Conservation (phyloP, 805 yeast genomes). For the Pichia nakasei region DNA sequence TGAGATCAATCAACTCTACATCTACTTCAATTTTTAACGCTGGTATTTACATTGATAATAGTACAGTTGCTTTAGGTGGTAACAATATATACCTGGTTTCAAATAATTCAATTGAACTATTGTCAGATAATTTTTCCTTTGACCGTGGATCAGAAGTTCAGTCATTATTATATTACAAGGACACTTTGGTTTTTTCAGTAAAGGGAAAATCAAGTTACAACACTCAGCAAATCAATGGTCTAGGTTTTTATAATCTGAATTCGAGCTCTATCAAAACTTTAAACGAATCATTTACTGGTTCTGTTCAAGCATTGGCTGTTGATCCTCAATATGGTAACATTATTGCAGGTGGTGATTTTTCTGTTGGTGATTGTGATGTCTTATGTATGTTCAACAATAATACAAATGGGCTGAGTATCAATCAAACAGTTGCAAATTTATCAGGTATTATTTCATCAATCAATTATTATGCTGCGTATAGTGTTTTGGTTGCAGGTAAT, state of each 20-base stretch:
- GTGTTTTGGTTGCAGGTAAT: constrained; percentile 44
- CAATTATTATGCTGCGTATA: constrained; percentile 32
- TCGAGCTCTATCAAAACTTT: constrained; percentile 33
- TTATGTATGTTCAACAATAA: constrained; percentile 57
- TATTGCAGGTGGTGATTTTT: constrained; percentile 69
- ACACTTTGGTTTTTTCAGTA: constrained; percentile 37
- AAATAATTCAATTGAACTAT: neutral
- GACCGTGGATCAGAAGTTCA: constrained; percentile 15
- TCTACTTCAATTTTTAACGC: constrained; percentile 6
- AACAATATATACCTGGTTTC: constrained; percentile 10
- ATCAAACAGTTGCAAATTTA: constrained; percentile 44
- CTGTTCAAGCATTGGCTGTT: constrained; percentile 33
- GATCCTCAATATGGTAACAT: constrained; percentile 36
- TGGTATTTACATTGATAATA: constrained; percentile 39
- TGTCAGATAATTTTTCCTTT: constrained; percentile 13
- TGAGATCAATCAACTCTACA: neutral
- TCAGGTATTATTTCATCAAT: constrained; percentile 50
- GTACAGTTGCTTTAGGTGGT: constrained; percentile 54
- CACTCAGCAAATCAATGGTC: constrained; percentile 29
- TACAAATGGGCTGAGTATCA: constrained; percentile 13
- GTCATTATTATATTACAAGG: constrained; percentile 29
- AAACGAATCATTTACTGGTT: constrained; percentile 27
- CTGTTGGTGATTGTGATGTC: constrained; percentile 38
- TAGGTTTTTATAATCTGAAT: constrained; percentile 44
- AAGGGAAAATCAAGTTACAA: constrained; percentile 27